These are phyloP conservation scores for Diplosphaera chodatii DNA, from an alignment of 139 green algal species.

Conservation along the genomic window DNA sequence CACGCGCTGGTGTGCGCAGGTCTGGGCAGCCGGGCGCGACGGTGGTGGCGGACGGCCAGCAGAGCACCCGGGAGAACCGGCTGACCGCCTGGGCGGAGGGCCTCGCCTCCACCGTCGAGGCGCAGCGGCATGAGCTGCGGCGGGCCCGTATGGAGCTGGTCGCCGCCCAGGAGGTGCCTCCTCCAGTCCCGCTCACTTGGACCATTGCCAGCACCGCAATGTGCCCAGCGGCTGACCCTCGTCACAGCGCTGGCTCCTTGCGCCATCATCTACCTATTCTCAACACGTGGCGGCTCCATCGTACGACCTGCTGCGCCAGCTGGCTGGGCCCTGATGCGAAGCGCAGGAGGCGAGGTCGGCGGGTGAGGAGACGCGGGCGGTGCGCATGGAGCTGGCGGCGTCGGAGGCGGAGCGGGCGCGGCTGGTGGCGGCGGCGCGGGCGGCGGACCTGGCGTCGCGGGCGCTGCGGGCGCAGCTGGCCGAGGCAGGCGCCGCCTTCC, in stretches of 20 bases:
- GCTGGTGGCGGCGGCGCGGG: background rate
- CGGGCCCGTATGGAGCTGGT: slow-evolving; percentile 36
- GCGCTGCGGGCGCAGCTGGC: slow-evolving; percentile 36
- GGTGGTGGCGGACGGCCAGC: slow-evolving; percentile 20
- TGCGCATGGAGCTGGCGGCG: slow-evolving; percentile 19
- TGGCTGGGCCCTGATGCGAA: no score
- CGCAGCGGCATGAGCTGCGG: slow-evolving; percentile 38
- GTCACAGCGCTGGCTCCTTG: no score
- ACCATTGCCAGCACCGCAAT: no score
- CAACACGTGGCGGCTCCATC: no score
- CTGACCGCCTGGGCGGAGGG: slow-evolving; percentile 36
- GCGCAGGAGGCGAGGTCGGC: slow-evolving; percentile 15
- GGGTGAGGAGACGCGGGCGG: slow-evolving; percentile 3
- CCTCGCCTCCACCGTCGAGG: background rate
- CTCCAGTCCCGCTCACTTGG: no score
- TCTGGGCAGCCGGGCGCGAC: slow-evolving; percentile 33
- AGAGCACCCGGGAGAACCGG: slow-evolving; percentile 30
- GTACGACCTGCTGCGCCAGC: no score
- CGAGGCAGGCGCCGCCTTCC: slow-evolving; percentile 31
- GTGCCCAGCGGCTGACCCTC: no score
- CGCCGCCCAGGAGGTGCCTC: slow-evolving; percentile 37
- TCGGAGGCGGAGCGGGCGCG: slow-evolving; percentile 15
- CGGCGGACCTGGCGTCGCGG: slow-evolving; percentile 18
- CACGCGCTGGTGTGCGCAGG: background rate
- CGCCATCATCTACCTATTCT: no score